phyloP scores from a whole-genome alignment of 139 green algal species.

The Coelastrella sp. region DNA sequence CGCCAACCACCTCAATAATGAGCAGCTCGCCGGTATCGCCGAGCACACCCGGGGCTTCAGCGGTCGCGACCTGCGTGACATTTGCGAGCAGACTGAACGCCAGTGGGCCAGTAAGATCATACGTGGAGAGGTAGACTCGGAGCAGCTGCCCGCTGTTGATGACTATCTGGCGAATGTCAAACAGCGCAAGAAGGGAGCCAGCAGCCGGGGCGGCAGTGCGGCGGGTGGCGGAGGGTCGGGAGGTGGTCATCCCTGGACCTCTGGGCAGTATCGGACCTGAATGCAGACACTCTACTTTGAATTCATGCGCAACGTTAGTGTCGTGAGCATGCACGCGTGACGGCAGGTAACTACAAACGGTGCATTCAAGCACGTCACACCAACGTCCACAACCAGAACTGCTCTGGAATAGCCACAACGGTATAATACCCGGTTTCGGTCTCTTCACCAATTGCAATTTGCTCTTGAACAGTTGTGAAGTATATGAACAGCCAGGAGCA shows the following conservation, averaged over 20 bases:
- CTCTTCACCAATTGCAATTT: too few species aligned
- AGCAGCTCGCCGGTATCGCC: constrained; percentile 67
- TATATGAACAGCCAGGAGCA: too few species aligned
- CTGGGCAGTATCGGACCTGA: not conserved
- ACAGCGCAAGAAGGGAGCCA: constrained; percentile 43
- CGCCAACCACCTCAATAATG: constrained; percentile 77
- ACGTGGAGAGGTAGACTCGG: constrained; percentile 60
- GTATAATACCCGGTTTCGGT: too few species aligned
- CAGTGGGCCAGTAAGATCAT: constrained; percentile 89
- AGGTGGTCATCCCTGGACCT: not conserved
- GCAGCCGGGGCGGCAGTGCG: not conserved
- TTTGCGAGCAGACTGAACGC: constrained; percentile 88
- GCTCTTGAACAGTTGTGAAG: too few species aligned
- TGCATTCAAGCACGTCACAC: too few species aligned
- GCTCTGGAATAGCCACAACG: too few species aligned
- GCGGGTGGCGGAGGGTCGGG: not conserved
- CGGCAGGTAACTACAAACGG: too few species aligned
- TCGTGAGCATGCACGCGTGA: too few species aligned
- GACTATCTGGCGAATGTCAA: constrained; percentile 67
- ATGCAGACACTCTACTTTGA: too few species aligned
- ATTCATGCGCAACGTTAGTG: too few species aligned
- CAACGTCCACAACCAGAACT: too few species aligned
- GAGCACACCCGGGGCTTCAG: constrained; percentile 69
- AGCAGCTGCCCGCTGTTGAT: constrained; percentile 60
- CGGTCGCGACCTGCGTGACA: constrained; percentile 88